Evolutionary conservation across 2,329 filamentous ascomycete genomes (phyloP), one percentile per base, ranked within the genome.

Genomic region (Fusarium redolens): DNA sequence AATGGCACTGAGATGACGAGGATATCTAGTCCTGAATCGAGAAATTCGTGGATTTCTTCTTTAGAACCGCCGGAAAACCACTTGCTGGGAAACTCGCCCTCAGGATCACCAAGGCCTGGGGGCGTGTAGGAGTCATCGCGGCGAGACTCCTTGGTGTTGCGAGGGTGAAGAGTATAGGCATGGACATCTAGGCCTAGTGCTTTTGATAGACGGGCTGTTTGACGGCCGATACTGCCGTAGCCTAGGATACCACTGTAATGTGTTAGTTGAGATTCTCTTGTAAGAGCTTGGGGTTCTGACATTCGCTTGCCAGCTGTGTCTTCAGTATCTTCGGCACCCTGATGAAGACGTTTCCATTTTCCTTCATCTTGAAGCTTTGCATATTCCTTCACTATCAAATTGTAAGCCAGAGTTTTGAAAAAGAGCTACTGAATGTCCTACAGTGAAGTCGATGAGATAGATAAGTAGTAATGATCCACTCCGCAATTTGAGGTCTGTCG

Each of bases 181-280:
- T 94, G 85, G 1, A 96, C 88, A 33, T 90, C 85, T 87, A 93
- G 91, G 22, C 93, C 93, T 75, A 94, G 81, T 4, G 91, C 91
- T 18, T 85, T 85, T 15, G 88, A 88, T 6, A 93, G 86, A 13
- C 86, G 85, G 6, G 87, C 88, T 8, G 82, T 83, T 65, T 89
- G 87, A 1, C 87, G 83, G 13, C 87, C 87, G 59, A 89, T 89
- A 59, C 82, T 83, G 18, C 87, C 87, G 68, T 89, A 89, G 12
- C 87, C 87, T 6, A 89, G 80, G 30, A 89, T 86, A 5, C 86
- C 86, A 51, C 85, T 86, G 2, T 8, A 4, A 13, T 1, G 1
- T 15, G 12, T 75, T 43, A 76, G 52, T 15, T 11, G 5, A 8
- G 1, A 9, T 14, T 2, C 14, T 31, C 12, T 1, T 3, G 33